These are phyloP conservation scores for Entrophospora sp. DNA, from an alignment of 192 early-diverging fungal genomes.

Conservation along the genomic window DNA sequence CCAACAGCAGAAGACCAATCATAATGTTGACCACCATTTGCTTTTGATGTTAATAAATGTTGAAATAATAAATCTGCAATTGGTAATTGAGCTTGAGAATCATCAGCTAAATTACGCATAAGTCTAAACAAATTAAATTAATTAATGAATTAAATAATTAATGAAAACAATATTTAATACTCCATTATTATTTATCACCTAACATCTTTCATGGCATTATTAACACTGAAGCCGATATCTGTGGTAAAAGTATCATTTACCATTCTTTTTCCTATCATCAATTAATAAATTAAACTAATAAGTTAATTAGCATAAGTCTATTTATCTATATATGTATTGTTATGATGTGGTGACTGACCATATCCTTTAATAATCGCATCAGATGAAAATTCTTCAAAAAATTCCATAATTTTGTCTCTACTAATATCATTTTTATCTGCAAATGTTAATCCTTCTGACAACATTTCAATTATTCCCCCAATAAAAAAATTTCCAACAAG, in stretches of 20 bases:
- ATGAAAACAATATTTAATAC: no score
- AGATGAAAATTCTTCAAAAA: constrained; percentile 44
- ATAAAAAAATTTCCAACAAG: constrained; percentile 65
- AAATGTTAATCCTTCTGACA: constrained; percentile 56
- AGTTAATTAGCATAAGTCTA: neutral
- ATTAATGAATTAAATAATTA: no score
- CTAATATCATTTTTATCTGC: constrained; percentile 43
- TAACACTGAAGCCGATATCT: constrained; percentile 31
- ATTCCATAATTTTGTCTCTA: constrained; percentile 40
- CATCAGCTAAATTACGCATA: constrained; percentile 29
- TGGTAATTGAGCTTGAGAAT: constrained; percentile 27
- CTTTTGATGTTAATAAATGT: constrained; percentile 19
- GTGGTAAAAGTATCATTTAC: constrained; percentile 27
- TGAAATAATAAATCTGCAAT: constrained; percentile 23
- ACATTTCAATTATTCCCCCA: constrained; percentile 40
- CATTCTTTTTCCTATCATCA: constrained; percentile 24
- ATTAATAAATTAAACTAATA: neutral
- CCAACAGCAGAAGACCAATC: constrained; percentile 19
- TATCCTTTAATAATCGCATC: constrained; percentile 34
- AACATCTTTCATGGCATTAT: constrained; percentile 37
- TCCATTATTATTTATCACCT: neutral
- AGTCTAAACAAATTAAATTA: no score
- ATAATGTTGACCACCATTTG: constrained; percentile 6
- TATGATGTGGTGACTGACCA: no score
- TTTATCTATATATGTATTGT: no score